Evolutionary conservation across 768 basidiomycete genomes (phyloP).

Genomic region (Auricularia sp.): DNA sequence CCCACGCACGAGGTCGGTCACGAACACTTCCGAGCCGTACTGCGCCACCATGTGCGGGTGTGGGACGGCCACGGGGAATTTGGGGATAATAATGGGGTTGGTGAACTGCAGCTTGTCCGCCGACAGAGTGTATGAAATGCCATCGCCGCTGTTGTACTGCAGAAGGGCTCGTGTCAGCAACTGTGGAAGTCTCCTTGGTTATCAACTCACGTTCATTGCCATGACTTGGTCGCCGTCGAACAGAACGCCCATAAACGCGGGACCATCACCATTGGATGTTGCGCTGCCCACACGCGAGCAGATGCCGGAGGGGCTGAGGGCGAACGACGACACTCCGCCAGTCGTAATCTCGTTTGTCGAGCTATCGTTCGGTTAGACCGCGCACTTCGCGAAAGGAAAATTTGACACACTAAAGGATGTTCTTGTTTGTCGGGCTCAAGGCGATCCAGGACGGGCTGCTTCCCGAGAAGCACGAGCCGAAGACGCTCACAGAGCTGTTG

Average conservation of each 20-base stretch:
- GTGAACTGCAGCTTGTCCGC: conserved; percentile 25
- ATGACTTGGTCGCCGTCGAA: conserved; percentile 45
- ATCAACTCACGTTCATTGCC: conserved; percentile 39
- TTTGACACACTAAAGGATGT: conserved; percentile 47
- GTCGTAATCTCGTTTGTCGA: conserved; percentile 44
- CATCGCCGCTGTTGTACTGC: conserved; percentile 47
- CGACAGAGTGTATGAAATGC: conserved; percentile 33
- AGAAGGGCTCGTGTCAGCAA: background rate
- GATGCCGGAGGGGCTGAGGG: conserved; percentile 30
- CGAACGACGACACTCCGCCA: conserved; percentile 46
- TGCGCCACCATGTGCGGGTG: conserved; percentile 61
- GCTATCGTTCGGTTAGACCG: conserved; percentile 21
- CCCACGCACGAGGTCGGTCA: conserved; percentile 50
- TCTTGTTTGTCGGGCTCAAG: conserved; percentile 43
- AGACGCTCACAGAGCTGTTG: background rate
- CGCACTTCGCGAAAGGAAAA: background rate
- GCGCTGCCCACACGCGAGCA: conserved; percentile 35
- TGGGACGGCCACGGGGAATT: conserved; percentile 43
- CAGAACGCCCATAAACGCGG: conserved; percentile 41
- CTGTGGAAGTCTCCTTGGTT: background rate
- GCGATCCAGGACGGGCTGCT: conserved; percentile 52
- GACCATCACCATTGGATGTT: conserved; percentile 39
- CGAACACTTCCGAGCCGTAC: conserved; percentile 43
- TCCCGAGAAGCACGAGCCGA: conserved; percentile 20
- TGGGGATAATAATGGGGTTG: conserved; percentile 30